Conservation (phyloP, 441 rosid genomes). For the California macrophylla region DNA sequence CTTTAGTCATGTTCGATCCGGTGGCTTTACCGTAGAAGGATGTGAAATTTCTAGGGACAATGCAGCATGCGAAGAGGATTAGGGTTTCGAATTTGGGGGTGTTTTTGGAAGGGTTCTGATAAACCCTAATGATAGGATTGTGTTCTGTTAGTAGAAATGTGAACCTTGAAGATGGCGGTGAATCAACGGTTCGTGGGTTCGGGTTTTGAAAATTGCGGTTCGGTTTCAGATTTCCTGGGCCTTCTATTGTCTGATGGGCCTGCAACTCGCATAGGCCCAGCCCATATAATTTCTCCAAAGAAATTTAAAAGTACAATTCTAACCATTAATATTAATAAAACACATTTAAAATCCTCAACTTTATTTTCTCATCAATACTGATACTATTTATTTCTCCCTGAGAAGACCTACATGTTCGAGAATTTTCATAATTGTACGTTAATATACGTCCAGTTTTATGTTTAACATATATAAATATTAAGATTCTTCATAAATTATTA, state of each 20-base stretch:
- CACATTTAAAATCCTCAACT: too few species aligned
- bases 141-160: background rate
- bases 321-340: too few species aligned
- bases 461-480: too few species aligned
- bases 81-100: constrained; percentile 2
- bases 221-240: background rate
- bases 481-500: too few species aligned
- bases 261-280: background rate
- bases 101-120: background rate
- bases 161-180: constrained; percentile 9
- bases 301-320: too few species aligned
- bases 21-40: background rate
- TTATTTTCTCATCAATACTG: too few species aligned
- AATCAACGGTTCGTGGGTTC: constrained; percentile 1
- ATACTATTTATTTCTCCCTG: too few species aligned
- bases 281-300: background rate
- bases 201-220: background rate
- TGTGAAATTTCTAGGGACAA: background rate
- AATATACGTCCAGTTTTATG: too few species aligned
- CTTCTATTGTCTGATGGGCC: background rate
- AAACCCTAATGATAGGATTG: constrained; percentile 6
- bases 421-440: too few species aligned
- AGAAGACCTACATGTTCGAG: too few species aligned
- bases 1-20: constrained; percentile 51
- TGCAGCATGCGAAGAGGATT: constrained; percentile 4